Conservation (phyloP, 2,329 filamentous ascomycete genomes). For the Trichoderma brevicompactum region DNA sequence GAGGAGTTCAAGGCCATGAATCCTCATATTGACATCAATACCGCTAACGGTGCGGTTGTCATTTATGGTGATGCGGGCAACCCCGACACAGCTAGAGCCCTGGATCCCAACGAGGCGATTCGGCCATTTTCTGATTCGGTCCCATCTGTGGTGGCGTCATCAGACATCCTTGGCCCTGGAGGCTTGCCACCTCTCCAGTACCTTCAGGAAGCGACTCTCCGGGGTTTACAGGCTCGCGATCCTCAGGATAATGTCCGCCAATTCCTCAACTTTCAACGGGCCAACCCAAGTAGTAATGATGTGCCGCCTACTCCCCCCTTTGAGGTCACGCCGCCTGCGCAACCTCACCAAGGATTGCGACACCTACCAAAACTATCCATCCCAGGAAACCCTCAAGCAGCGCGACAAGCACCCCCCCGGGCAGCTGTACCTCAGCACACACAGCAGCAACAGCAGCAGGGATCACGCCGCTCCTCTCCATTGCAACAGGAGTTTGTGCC, state of each 20-base stretch:
- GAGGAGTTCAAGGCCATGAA: conserved; percentile 76
- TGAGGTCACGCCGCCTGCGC: conserved; percentile 59
- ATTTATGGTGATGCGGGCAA: conserved; percentile 81
- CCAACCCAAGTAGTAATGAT: conserved; percentile 52
- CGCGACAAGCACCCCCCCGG: conserved; percentile 37
- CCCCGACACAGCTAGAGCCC: conserved; percentile 63
- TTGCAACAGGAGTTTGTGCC: conserved; percentile 48
- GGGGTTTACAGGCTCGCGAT: conserved; percentile 71
- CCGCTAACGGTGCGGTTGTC: conserved; percentile 68
- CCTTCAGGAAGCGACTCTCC: conserved; percentile 75
- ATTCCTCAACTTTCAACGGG: conserved; percentile 83
- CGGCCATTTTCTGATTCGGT: conserved; percentile 75
- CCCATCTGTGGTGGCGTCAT: conserved; percentile 87
- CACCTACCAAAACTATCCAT: conserved; percentile 67
- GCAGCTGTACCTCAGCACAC: conserved; percentile 38
- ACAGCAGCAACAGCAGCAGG: conserved; percentile 35
- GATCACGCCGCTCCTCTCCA: conserved; percentile 30
- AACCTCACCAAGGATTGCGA: conserved; percentile 60
- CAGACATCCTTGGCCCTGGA: conserved; percentile 80
- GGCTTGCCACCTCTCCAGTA: conserved; percentile 65
- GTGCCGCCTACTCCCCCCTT: conserved; percentile 73
- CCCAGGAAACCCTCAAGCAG: conserved; percentile 47
- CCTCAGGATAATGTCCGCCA: conserved; percentile 92
- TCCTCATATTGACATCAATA: conserved; percentile 60
- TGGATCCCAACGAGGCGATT: conserved; percentile 59